Evolutionary conservation across 371 early-diverging fungal species (phyloP).

Genomic region (Apophysomyces variabilis): DNA sequence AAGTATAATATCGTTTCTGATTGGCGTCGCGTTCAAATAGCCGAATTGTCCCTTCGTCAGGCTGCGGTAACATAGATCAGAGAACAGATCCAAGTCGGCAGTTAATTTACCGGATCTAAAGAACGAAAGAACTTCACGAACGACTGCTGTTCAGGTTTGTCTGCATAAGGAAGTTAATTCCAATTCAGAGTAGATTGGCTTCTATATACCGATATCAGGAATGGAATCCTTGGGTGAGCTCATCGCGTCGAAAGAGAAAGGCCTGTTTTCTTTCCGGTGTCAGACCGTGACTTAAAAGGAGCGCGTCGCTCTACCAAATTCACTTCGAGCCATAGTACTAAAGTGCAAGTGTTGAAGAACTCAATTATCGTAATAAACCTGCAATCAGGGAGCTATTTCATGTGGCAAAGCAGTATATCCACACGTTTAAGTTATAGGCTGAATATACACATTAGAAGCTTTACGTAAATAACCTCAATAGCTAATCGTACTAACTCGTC

Average conservation of each 20-base stretch:
- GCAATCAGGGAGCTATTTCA: no score
- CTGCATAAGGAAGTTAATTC: conserved; percentile 17
- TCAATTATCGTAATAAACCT: no score
- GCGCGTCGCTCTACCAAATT: no score
- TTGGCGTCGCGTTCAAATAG: conserved; percentile 72
- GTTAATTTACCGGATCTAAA: conserved; percentile 23
- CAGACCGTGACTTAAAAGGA: no score
- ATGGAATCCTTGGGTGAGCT: conserved; percentile 9
- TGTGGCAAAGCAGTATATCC: no score
- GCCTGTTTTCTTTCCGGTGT: neutral
- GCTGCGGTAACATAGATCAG: conserved; percentile 17
- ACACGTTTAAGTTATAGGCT: no score
- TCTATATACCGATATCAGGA: conserved; percentile 13
- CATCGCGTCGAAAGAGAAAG: conserved; percentile 1
- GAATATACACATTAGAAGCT: no score
- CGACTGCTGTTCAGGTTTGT: conserved; percentile 40
- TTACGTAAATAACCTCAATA: no score
- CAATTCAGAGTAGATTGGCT: conserved; percentile 3
- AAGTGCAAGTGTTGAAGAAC: no score
- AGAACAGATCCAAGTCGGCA: neutral
- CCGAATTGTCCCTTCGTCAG: conserved; percentile 61
- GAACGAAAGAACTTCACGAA: conserved; percentile 41
- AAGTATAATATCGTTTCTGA: conserved; percentile 65
- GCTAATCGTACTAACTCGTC: no score
- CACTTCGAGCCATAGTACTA: no score